phyloP scores from a whole-genome alignment of 352 stramenopile genomes.

The Pythium volutum region DNA sequence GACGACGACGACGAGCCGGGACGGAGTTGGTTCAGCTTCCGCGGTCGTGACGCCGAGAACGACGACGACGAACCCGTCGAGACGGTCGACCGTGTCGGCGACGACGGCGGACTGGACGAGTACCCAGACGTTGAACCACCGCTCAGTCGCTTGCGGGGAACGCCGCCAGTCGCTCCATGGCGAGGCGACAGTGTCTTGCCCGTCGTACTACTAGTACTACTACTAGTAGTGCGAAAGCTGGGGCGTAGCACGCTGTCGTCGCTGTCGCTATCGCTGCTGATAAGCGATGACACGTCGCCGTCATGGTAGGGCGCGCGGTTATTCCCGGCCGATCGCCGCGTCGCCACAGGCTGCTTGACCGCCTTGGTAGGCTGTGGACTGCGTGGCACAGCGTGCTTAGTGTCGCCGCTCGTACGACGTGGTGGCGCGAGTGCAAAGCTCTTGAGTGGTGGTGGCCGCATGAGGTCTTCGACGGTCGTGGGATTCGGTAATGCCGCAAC shows the following conservation, averaged over 20 bases:
- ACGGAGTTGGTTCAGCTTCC: neutral
- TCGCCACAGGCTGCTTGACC: neutral
- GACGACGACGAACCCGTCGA: slow-evolving; percentile 45
- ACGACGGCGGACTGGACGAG: slow-evolving; percentile 44
- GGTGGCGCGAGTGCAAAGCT: slow-evolving; percentile 15
- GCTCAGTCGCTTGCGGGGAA: slow-evolving; percentile 17
- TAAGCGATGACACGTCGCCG: slow-evolving; percentile 68
- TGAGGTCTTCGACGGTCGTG: slow-evolving; percentile 34
- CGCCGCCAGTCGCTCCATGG: neutral
- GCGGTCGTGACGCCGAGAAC: slow-evolving; percentile 13
- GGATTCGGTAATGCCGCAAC: neutral
- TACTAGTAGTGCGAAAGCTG: slow-evolving; percentile 32
- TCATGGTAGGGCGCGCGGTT: slow-evolving; percentile 21
- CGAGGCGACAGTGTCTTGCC: slow-evolving; percentile 9
- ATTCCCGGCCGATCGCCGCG: slow-evolving; percentile 21
- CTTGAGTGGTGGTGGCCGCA: slow-evolving; percentile 28
- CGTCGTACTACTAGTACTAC: slow-evolving; percentile 1
- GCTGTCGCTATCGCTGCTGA: slow-evolving; percentile 76
- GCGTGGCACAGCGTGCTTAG: slow-evolving; percentile 7
- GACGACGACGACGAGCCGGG: slow-evolving; percentile 33
- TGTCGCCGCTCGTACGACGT: neutral
- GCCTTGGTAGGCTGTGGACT: neutral
- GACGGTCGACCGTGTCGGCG: slow-evolving; percentile 40
- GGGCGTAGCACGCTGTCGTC: slow-evolving; percentile 64
- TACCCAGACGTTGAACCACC: slow-evolving; percentile 18